These are phyloP conservation scores for Eimeria sp. DNA, from an alignment of 169 alveolate species.

Conservation along the genomic window DNA sequence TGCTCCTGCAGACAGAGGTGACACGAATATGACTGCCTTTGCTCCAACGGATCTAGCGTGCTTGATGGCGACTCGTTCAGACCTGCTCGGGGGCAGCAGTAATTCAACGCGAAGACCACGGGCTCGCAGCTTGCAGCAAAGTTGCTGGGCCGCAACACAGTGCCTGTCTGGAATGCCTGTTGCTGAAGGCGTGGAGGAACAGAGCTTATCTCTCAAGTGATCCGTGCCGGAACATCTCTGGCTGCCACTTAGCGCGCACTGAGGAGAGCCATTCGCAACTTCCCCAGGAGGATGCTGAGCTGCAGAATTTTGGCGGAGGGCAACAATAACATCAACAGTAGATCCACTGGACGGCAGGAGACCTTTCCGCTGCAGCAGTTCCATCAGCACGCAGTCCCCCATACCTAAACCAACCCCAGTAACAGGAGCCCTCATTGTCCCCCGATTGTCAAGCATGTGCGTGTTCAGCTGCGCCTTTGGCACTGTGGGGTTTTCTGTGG, in stretches of 20 bases:
- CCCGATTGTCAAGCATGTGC: neutral
- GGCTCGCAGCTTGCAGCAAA: slow-evolving; percentile 60
- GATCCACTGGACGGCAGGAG: slow-evolving; percentile 59
- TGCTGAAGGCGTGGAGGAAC: neutral
- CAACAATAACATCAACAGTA: slow-evolving; percentile 46
- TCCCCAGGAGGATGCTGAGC: neutral
- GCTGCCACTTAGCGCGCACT: neutral
- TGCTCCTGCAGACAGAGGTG: neutral
- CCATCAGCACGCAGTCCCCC: slow-evolving; percentile 86
- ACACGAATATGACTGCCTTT: neutral
- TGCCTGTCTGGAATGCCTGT: neutral
- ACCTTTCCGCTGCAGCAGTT: slow-evolving; percentile 72
- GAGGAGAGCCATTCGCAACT: neutral
- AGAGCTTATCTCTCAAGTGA: neutral
- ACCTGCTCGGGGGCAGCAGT: slow-evolving; percentile 53
- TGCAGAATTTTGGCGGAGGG: neutral
- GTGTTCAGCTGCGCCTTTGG: neutral
- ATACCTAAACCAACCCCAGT: slow-evolving; percentile 86
- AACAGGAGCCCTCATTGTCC: neutral
- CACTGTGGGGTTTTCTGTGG: neutral
- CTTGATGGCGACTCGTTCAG: slow-evolving; percentile 17
- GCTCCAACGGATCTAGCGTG: slow-evolving; percentile 58
- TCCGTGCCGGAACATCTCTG: neutral
- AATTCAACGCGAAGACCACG: slow-evolving; percentile 61
- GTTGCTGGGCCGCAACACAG: slow-evolving; percentile 14